Conservation (phyloP, 495 filamentous ascomycete genomes). For the Chaetomium cochliodes region DNA sequence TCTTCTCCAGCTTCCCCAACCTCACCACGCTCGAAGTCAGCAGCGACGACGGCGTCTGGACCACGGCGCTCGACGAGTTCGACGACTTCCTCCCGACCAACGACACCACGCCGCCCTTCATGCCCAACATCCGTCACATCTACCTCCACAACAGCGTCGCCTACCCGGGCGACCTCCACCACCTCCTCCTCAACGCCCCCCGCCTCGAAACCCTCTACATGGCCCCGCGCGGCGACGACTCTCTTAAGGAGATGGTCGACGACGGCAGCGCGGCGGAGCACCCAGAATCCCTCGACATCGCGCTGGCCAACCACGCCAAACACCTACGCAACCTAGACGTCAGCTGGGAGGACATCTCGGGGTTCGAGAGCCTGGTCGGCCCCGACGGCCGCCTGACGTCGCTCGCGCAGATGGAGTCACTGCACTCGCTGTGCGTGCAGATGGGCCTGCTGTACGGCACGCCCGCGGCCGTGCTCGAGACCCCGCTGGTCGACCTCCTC, state of each 20-base stretch:
- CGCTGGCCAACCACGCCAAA: slow-evolving; percentile 25
- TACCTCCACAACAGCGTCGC: slow-evolving; percentile 35
- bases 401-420: slow-evolving; percentile 22
- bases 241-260: neutral
- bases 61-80: slow-evolving; percentile 12
- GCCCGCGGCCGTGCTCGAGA: slow-evolving; percentile 11
- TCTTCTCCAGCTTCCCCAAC: slow-evolving; percentile 27
- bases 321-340: slow-evolving; percentile 36
- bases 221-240: slow-evolving; percentile 24
- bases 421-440: slow-evolving; percentile 34
- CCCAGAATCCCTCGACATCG: slow-evolving; percentile 32
- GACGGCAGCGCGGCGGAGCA: slow-evolving; percentile 15
- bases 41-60: slow-evolving; percentile 34
- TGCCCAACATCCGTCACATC: slow-evolving; percentile 27
- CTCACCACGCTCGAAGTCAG: slow-evolving; percentile 35
- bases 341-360: slow-evolving; percentile 28
- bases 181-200: slow-evolving; percentile 32
- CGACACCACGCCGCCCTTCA: slow-evolving; percentile 12
- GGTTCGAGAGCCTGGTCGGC: slow-evolving; percentile 28
- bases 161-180: slow-evolving; percentile 29
- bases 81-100: neutral
- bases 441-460: slow-evolving; percentile 30
- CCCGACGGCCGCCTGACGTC: slow-evolving; percentile 32
- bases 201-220: slow-evolving; percentile 38
- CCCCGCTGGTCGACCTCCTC: slow-evolving; percentile 30